phyloP scores from a whole-genome alignment of 768 basidiomycete species.

The Exsudoporus frostii region DNA sequence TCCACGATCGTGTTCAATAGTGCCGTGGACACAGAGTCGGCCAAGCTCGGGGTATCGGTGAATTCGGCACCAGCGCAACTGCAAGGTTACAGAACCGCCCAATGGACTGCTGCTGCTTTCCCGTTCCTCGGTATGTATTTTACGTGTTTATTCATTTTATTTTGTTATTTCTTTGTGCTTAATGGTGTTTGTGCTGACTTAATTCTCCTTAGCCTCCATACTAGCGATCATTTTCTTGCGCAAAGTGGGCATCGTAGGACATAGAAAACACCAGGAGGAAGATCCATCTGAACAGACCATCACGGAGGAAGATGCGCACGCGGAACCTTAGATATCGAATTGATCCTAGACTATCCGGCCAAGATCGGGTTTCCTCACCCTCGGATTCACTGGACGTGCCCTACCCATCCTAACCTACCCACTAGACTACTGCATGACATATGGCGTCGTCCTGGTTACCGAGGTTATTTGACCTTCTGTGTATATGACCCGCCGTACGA shows the following conservation, averaged over 20 bases:
- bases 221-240: constrained; percentile 38
- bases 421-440: constrained; percentile 1
- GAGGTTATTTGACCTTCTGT: background rate
- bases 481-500: constrained; percentile 2
- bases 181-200: background rate
- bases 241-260: constrained; percentile 41
- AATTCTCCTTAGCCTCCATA: constrained; percentile 22
- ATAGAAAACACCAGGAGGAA: background rate
- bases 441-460: background rate
- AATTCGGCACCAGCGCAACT: constrained; percentile 37
- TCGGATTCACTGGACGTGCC: background rate
- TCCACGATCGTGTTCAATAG: constrained; percentile 69
- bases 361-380: background rate
- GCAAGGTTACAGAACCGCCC: constrained; percentile 56
- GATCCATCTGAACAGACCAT: constrained; percentile 26
- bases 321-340: constrained; percentile 4
- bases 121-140: constrained; percentile 47
- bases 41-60: constrained; percentile 31
- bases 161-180: background rate
- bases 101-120: constrained; percentile 65
- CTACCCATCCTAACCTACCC: background rate
- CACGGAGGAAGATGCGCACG: constrained; percentile 1
- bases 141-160: too few species aligned
- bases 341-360: background rate
- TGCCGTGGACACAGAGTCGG: constrained; percentile 37